phyloP scores from a whole-genome alignment of 768 basidiomycete species.

The Sporobolomyces pararoseus region DNA sequence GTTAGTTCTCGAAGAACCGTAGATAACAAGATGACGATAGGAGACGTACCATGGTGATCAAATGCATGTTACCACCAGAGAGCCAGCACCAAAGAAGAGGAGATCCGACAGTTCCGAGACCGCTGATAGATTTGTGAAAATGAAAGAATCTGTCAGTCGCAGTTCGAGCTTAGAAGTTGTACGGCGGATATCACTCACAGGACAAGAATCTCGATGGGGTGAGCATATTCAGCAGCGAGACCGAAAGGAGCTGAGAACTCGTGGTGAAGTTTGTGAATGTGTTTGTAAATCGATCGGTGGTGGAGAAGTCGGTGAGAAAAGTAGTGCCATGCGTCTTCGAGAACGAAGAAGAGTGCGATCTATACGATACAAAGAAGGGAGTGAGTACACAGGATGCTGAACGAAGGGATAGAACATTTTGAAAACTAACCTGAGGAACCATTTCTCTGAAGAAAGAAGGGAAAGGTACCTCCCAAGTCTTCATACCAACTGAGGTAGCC shows the following conservation, averaged over 20 bases:
- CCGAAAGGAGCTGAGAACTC: slow-evolving; percentile 96
- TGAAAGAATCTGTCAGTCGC: neutral
- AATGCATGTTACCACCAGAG: slow-evolving; percentile 60
- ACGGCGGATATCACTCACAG: slow-evolving; percentile 52
- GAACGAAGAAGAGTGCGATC: slow-evolving; percentile 82
- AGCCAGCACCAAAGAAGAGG: slow-evolving; percentile 68
- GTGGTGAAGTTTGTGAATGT: slow-evolving; percentile 66
- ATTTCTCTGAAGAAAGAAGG: slow-evolving; percentile 56
- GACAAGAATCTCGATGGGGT: slow-evolving; percentile 92
- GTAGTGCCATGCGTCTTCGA: slow-evolving; percentile 91
- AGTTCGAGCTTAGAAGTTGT: too few species aligned
- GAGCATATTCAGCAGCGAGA: slow-evolving; percentile 94
- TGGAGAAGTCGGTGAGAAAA: slow-evolving; percentile 56
- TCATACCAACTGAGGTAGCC: slow-evolving; percentile 81
- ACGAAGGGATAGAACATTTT: neutral
- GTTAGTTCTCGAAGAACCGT: neutral
- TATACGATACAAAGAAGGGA: slow-evolving; percentile 50
- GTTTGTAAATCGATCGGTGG: slow-evolving; percentile 48
- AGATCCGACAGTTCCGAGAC: slow-evolving; percentile 81
- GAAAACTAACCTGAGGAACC: slow-evolving; percentile 24
- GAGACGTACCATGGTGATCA: slow-evolving; percentile 63
- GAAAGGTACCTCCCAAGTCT: slow-evolving; percentile 89
- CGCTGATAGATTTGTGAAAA: slow-evolving; percentile 47
- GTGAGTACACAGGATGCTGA: neutral
- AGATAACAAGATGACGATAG: neutral